Base-by-base conservation (phyloP, 192 early-diverging fungal species). In the Umbelopsis ramanniana region DNA sequence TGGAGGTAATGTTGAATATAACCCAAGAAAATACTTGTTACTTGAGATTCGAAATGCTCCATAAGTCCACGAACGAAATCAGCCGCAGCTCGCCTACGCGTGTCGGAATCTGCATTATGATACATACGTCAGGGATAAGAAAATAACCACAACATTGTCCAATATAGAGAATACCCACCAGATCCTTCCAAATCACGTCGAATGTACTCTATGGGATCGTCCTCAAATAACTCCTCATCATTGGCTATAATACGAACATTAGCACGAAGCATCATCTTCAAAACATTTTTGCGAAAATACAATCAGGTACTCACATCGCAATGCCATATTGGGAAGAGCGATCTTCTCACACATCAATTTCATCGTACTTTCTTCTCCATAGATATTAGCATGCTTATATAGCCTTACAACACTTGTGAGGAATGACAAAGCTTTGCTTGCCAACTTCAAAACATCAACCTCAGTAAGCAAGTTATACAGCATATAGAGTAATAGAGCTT, bases 161-260 rank as follows among this genome's bases (percentile, higher is more conserved):
- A 1, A n/a, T 29, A 29, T 1, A 29, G 29, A 50, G 7, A 50
- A 21, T 50, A 50, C 48, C 0, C 75, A 90, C 89, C 90, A 19
- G 91, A 91, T 37, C 96, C 95, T 76, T 98, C 97, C 11, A 98
- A 70, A 81, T 98, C 97, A 53, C 93, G 84, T 46, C 96, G 84
- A 76, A 98, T 93, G 75, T 92, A 98, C 68, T 97, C 96, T 76
- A 98, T 92, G 29, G 96, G 95, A 67, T 98, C 97, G 73, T 98
- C 96, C 72, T 98, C 93, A 82, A 98, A 98, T 73, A 96, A 79
- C 75, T 98, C 97, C 82, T 95, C 94, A 72, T 99, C 98, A 29
- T 83, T 79, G 63, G 88, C 91, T 82, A 71, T 46, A 50, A 3
- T 46, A 50, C 21, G 67, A 71, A 43, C 1, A 43, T 43, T 11